These are phyloP conservation scores for Brassica incana DNA, from an alignment of 345 rosid genomes.

Conservation along the genomic window DNA sequence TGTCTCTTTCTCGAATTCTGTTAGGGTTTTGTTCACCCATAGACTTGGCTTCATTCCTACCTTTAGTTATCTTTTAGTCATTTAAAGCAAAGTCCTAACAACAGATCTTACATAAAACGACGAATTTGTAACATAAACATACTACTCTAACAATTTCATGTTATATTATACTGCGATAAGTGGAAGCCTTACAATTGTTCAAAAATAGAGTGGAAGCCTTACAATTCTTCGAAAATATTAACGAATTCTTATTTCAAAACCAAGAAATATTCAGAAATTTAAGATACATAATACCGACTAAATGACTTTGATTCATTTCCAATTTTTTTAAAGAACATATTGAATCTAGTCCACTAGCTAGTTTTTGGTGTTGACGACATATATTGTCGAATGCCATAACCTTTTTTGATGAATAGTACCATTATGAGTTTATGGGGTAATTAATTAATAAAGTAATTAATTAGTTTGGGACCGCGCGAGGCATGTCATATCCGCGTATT, in stretches of 20 bases:
- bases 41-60: neutral
- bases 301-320: neutral
- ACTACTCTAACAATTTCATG: neutral
- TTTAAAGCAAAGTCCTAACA: constrained; percentile 1
- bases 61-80: neutral
- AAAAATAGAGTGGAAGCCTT: neutral
- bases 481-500: neutral
- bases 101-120: neutral
- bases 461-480: neutral
- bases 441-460: neutral
- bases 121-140: neutral
- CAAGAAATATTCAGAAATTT: neutral
- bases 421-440: neutral
- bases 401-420: neutral
- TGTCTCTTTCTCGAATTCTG: constrained; percentile 23
- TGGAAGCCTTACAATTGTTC: neutral
- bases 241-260: neutral
- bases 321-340: neutral
- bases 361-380: constrained; percentile 9
- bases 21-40: constrained; percentile 31
- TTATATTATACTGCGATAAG: neutral
- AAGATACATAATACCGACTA: constrained; percentile 11
- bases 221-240: neutral
- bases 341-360: neutral
- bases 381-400: neutral